Evolutionary conservation across 2,329 filamentous ascomycete species (phyloP), one percentile per base, ranked within the genome.

Genomic region (Metarhizium humberi): DNA sequence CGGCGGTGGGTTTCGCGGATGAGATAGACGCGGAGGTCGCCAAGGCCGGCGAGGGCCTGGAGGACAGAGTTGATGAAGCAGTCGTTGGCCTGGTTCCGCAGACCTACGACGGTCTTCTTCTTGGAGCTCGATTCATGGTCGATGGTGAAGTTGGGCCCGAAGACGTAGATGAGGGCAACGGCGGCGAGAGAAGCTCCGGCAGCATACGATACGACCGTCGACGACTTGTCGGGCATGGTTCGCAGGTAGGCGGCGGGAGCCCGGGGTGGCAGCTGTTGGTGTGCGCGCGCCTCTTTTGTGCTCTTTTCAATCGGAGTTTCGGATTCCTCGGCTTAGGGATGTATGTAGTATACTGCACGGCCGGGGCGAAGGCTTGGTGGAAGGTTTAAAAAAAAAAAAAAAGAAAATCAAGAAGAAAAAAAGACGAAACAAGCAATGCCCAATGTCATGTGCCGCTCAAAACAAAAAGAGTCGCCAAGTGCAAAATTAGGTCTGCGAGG

Each of bases 1-100:
- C 92, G 84, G 58, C 91, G 82, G 71, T 96, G 90, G 38, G 88
- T 87, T 73, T 97, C 92, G 62, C 90, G 83, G 66, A 97, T 96
- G 59, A 99, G 77, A 73, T 96, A 99, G 62, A 94, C 73, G 60
- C 94, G 86, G 66, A 99, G 76, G 68, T 97, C 91, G 51, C 88
- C 88, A 36, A 97, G 77, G 3, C 94, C 94, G 14, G 94, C 92
- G 47, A 99, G 79, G 7, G 90, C 91, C 74, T 99, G 94, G 40
- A 99, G 81, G 20, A 96, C 88, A 29, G 91, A 96, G 72, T 99
- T 99, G 75, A 97, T 96, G 72, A 92, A 94, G 75, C 89, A 94
- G 71, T 94, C 94, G 72, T 99, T 99, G 62, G 92, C 94, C 8
- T 90, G 85, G 71, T 99, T 99, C 53, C 79, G 78, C 55, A 97